Evolutionary conservation across 306 rosid genomes (phyloP).

Genomic region (Sesbania bispinosa): DNA sequence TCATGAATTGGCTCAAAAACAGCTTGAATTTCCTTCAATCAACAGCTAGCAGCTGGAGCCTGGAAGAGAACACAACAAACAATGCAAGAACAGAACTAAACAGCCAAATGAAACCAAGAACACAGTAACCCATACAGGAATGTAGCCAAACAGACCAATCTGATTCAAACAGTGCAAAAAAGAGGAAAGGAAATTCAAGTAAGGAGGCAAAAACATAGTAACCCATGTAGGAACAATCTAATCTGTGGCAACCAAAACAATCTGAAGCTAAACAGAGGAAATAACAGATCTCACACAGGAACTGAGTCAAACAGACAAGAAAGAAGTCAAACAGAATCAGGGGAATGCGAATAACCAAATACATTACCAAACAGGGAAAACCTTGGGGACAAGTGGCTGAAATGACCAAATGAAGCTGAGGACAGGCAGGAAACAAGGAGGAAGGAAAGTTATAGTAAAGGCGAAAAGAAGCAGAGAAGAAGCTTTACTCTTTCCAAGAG

Average conservation of each 20-base stretch:
- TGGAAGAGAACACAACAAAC: conserved; percentile 1
- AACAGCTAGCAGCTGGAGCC: neutral
- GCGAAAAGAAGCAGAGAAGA: neutral
- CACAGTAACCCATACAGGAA: neutral
- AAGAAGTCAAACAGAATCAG: neutral
- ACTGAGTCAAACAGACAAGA: neutral
- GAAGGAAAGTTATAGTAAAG: neutral
- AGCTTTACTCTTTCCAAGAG: neutral
- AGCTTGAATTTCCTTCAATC: neutral
- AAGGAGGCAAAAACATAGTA: neutral
- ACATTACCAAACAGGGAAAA: neutral
- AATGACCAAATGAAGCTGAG: neutral
- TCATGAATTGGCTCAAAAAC: neutral
- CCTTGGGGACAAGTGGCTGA: neutral
- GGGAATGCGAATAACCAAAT: neutral
- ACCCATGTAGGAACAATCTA: neutral
- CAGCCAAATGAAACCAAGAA: neutral
- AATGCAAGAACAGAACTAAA: neutral
- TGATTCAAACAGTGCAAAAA: neutral
- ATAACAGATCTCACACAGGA: neutral
- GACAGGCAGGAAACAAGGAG: neutral
- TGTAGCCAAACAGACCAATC: neutral
- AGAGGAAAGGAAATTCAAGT: neutral
- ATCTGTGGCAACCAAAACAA: neutral
- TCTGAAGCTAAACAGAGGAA: neutral